Conservation (phyloP, 1,284 basidiomycete genomes). For the Neonothopanus nambi region DNA sequence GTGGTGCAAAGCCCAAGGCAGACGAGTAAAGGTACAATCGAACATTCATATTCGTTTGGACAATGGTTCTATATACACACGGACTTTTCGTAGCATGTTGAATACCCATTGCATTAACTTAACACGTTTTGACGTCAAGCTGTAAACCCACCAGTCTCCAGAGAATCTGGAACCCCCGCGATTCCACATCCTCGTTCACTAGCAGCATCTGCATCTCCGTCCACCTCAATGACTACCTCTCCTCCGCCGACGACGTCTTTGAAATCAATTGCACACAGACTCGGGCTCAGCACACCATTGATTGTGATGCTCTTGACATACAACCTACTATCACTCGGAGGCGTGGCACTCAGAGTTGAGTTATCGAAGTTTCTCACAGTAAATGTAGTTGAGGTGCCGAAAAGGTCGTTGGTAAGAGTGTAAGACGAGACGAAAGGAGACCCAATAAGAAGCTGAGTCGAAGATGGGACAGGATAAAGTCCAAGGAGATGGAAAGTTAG, state of each 20-base stretch:
- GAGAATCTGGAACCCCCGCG: constrained; percentile 36
- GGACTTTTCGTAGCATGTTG: no score
- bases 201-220: constrained; percentile 35
- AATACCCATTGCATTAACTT: no score
- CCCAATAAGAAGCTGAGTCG: constrained; percentile 47
- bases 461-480: constrained; percentile 51
- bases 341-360: constrained; percentile 32
- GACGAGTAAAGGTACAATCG: no score
- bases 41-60: no score
- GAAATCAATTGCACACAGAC: constrained; percentile 45
- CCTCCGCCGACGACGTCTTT: constrained; percentile 42
- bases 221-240: constrained; percentile 43
- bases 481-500: constrained; percentile 55
- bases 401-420: constrained; percentile 38
- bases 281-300: constrained; percentile 36
- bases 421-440: constrained; percentile 48
- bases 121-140: not conserved
- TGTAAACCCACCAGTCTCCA: constrained; percentile 42
- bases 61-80: no score
- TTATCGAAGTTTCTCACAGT: constrained; percentile 41
- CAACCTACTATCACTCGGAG: constrained; percentile 37
- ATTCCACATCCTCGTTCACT: constrained; percentile 39
- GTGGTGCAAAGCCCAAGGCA: constrained; percentile 4
- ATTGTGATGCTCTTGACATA: constrained; percentile 45
- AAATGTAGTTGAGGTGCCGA: constrained; percentile 40